A percentile compares a stretch with the other conserved stretches of the same genome.
Conservation (phyloP, 2,329 filamentous ascomycete genomes). For the Mycosphaerelloides madeirae region DNA sequence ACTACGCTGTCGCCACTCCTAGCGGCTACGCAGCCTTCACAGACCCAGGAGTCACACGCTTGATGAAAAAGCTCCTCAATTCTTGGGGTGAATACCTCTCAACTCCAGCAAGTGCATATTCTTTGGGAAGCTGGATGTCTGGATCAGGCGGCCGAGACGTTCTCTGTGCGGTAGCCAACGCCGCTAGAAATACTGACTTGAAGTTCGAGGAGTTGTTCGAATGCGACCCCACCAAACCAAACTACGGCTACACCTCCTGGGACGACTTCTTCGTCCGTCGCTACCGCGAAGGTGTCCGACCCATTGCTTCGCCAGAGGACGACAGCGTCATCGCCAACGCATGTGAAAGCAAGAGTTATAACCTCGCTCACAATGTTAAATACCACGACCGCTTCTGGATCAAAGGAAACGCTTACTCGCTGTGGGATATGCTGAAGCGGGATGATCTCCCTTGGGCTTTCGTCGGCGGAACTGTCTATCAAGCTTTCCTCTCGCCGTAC, state of each 20-base stretch:
- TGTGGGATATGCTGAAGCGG: slow-evolving; percentile 44
- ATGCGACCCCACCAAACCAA: slow-evolving; percentile 52
- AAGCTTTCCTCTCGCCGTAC: slow-evolving; percentile 62
- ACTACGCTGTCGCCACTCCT: no score
- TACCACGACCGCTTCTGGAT: slow-evolving; percentile 61
- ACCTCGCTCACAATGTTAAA: slow-evolving; percentile 47
- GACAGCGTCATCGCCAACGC: slow-evolving; percentile 55
- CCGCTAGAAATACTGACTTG: slow-evolving; percentile 14
- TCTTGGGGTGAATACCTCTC: no score
- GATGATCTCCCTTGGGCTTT: slow-evolving; percentile 53
- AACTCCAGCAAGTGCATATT: no score
- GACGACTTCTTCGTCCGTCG: slow-evolving; percentile 64
- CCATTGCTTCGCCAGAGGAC: slow-evolving; percentile 51
- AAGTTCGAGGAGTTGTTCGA: slow-evolving; percentile 51
- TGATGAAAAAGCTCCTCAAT: no score
- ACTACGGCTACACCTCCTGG: slow-evolving; percentile 62
- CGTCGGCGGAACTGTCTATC: slow-evolving; percentile 61
- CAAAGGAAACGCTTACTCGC: slow-evolving; percentile 63
- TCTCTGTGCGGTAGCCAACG: no score
- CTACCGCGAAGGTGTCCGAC: slow-evolving; percentile 37
- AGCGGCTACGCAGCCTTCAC: no score
- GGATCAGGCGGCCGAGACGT: no score
- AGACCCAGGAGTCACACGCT: no score
- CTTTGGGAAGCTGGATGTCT: no score
- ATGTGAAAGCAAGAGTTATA: slow-evolving; percentile 59